Percentiles rank a stretch among this genome's conserved stretches.
Evolutionary conservation across 331 rosid genomes (phyloP).

Genomic region (Rosa hybrid): DNA sequence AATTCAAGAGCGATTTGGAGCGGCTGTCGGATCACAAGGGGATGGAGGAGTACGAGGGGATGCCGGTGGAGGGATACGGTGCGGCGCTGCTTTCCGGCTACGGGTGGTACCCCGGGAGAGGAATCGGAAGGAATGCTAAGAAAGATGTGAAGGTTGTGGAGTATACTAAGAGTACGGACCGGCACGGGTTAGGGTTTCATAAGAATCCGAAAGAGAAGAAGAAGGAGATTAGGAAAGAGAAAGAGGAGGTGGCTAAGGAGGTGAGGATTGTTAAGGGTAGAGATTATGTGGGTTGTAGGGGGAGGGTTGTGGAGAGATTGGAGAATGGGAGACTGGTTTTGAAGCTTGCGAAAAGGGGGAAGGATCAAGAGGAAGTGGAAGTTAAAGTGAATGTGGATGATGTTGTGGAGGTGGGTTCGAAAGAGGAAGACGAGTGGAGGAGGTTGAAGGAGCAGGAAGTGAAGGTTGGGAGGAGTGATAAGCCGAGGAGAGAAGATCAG

Average conservation of each 20-base stretch:
- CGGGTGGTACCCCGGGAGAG: conserved; percentile 78
- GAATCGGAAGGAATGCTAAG: conserved; percentile 70
- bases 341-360: conserved; percentile 38
- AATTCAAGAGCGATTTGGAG: conserved; percentile 56
- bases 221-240: conserved; percentile 8
- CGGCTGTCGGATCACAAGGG: conserved; percentile 68
- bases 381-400: conserved; percentile 48
- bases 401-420: conserved; percentile 60
- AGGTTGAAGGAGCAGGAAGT: conserved; percentile 52
- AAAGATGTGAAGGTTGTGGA: conserved; percentile 62
- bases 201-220: conserved; percentile 16
- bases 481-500: conserved; percentile 22
- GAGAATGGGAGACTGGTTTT: conserved; percentile 39
- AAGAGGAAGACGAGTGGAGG: conserved; percentile 60
- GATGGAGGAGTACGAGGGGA: conserved; percentile 63
- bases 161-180: conserved; percentile 45
- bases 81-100: conserved; percentile 78
- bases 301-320: conserved; percentile 42
- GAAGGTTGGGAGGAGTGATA: conserved; percentile 27
- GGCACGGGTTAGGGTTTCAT: conserved; percentile 70
- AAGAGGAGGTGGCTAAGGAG: conserved; percentile 32
- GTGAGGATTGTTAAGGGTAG: conserved; percentile 67
- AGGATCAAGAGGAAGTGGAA: conserved; percentile 21
- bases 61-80: conserved; percentile 72
- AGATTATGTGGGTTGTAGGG: conserved; percentile 52